Conservation (phyloP, 2,329 filamentous ascomycete species). For the Zopfia rhizophila region DNA sequence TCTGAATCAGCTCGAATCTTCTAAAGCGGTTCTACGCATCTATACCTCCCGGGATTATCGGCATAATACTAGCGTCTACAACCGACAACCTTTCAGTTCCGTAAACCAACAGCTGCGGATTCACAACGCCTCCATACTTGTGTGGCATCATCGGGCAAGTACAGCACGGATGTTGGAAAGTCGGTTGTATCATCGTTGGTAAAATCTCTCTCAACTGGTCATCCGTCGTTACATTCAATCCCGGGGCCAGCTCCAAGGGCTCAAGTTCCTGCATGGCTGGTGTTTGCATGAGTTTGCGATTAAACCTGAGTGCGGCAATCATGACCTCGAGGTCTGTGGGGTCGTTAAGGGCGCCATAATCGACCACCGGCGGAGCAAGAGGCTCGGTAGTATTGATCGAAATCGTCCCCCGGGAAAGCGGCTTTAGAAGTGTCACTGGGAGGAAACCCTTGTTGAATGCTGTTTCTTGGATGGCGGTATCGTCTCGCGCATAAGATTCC, state of each 20-base stretch:
- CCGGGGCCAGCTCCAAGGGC: slow-evolving; percentile 10
- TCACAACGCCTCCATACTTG: slow-evolving; percentile 41
- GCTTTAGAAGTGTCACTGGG: slow-evolving; percentile 22
- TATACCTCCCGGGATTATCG: slow-evolving; percentile 14
- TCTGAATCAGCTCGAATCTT: too few species aligned
- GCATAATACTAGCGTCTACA: slow-evolving; percentile 22
- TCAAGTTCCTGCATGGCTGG: slow-evolving; percentile 6
- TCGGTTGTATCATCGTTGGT: not conserved
- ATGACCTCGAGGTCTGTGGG: slow-evolving; percentile 34
- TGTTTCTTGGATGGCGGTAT: too few species aligned
- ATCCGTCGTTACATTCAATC: slow-evolving; percentile 3
- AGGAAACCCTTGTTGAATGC: not conserved
- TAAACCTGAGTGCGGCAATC: slow-evolving; percentile 30
- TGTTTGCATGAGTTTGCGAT: slow-evolving; percentile 20
- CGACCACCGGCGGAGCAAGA: slow-evolving; percentile 37
- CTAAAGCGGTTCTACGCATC: too few species aligned
- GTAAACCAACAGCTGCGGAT: slow-evolving; percentile 39
- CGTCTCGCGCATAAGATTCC: too few species aligned
- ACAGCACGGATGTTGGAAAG: slow-evolving; percentile 25
- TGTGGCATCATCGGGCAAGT: slow-evolving; percentile 42
- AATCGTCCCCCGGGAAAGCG: slow-evolving; percentile 46
- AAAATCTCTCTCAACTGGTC: slow-evolving; percentile 3
- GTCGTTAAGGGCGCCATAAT: slow-evolving; percentile 38
- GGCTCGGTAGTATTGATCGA: slow-evolving; percentile 45
- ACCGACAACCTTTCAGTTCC: slow-evolving; percentile 24